phyloP scores from a whole-genome alignment of 1,139 yeast genomes.

The Scheffersomyces titani region DNA sequence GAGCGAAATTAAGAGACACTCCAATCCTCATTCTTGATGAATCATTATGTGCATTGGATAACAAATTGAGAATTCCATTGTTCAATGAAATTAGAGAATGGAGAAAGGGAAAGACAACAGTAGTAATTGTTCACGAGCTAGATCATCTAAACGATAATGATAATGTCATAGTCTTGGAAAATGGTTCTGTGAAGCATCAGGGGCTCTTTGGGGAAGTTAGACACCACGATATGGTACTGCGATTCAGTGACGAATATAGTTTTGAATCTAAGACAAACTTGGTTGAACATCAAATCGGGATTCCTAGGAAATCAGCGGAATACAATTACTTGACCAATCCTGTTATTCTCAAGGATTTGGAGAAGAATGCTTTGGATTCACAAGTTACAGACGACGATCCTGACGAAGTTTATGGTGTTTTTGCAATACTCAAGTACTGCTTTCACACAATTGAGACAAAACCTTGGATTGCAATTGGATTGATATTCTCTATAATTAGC shows the following conservation, averaged over 20 bases:
- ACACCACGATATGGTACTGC: constrained; percentile 11
- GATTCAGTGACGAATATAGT: neutral
- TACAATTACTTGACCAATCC: constrained; percentile 25
- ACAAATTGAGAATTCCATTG: constrained; percentile 41
- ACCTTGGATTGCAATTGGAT: constrained; percentile 47
- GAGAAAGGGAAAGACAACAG: constrained; percentile 72
- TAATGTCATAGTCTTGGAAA: constrained; percentile 54
- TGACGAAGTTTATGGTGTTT: constrained; percentile 25
- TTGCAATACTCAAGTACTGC: constrained; percentile 38
- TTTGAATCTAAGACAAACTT: neutral
- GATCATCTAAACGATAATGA: constrained; percentile 56
- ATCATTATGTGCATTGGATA: constrained; percentile 79
- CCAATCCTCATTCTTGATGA: constrained; percentile 84
- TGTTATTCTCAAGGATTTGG: constrained; percentile 24
- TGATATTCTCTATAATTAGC: constrained; percentile 51
- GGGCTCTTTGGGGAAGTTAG: constrained; percentile 12
- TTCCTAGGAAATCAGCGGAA: neutral
- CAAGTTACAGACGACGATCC: constrained; percentile 2
- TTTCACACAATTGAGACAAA: constrained; percentile 33
- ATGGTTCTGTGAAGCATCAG: constrained; percentile 52
- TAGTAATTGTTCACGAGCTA: constrained; percentile 78
- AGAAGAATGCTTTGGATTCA: constrained; percentile 4
- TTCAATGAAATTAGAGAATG: constrained; percentile 54
- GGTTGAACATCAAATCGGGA: neutral
- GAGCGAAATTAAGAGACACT: constrained; percentile 73